These are phyloP conservation scores for Gracilaria gracilis DNA, from an alignment of 23 red algal genomes.

Conservation along the genomic window DNA sequence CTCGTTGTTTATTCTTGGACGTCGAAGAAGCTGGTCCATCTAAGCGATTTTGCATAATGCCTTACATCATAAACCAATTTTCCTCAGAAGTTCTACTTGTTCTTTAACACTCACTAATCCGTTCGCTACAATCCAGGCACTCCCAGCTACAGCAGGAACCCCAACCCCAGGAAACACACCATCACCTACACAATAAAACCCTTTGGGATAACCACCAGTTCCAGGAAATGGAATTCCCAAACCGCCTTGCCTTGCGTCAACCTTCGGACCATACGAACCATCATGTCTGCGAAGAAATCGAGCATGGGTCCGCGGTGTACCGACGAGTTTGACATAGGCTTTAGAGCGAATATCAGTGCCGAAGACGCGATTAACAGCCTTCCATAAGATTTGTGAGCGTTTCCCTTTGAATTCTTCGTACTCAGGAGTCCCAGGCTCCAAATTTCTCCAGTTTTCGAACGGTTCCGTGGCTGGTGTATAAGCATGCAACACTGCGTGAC, in stretches of 20 bases:
- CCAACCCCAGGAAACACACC: slow-evolving; percentile 87
- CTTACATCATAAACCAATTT: slow-evolving; percentile 54
- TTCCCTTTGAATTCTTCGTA: slow-evolving; percentile 70
- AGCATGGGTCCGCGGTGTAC: slow-evolving; percentile 77
- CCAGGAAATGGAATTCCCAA: slow-evolving; percentile 51
- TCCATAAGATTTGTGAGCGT: slow-evolving; percentile 62
- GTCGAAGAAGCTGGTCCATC: too few species aligned
- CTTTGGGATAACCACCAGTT: background rate
- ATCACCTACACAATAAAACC: slow-evolving; percentile 65
- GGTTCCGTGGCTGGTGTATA: slow-evolving; percentile 93
- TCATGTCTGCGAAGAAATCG: slow-evolving; percentile 61
- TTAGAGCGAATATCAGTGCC: slow-evolving; percentile 37
- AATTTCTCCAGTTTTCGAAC: slow-evolving; percentile 56
- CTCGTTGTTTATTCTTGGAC: too few species aligned
- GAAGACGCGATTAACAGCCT: slow-evolving; percentile 66
- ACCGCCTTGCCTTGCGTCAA: slow-evolving; percentile 36
- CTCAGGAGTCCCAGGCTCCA: slow-evolving; percentile 53
- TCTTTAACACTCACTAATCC: slow-evolving; percentile 51
- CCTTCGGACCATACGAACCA: slow-evolving; percentile 78
- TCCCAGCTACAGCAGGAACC: slow-evolving; percentile 76
- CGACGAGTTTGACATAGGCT: slow-evolving; percentile 50
- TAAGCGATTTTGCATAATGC: too few species aligned
- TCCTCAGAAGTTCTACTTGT: slow-evolving; percentile 32
- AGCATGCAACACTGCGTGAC: slow-evolving; percentile 82
- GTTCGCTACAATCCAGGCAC: slow-evolving; percentile 71